A percentile compares a stretch with the other conserved stretches of the same genome.
Conservation (phyloP, 1,284 basidiomycete species). For the Lignosus rhinocerotis region DNA sequence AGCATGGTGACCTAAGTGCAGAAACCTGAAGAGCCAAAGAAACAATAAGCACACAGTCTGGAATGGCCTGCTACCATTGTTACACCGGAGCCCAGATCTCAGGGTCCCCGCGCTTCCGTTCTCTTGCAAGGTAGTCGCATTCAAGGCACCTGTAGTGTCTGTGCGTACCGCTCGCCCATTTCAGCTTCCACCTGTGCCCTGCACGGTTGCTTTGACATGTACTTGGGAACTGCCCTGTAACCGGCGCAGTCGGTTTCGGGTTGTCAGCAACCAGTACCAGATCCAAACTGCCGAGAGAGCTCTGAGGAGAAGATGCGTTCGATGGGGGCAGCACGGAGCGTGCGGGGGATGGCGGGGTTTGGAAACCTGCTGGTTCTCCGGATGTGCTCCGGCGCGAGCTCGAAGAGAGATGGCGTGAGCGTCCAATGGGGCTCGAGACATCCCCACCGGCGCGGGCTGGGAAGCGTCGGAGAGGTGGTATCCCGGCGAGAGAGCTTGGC, state of each 20-base stretch:
- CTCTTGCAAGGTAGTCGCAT: conserved; percentile 12
- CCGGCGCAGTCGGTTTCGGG: conserved; percentile 18
- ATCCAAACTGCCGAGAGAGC: background rate
- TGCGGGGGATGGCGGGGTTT: background rate
- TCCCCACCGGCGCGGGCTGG: conserved; percentile 8
- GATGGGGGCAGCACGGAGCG: background rate
- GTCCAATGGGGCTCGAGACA: conserved; percentile 5
- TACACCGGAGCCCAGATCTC: conserved; percentile 5
- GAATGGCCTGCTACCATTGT: too few relatives aligned
- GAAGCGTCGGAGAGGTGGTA: conserved; percentile 5
- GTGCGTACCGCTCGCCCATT: conserved; percentile 7
- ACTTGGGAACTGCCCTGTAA: conserved; percentile 3
- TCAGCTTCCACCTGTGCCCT: conserved; percentile 13
- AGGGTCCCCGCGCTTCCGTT: conserved; percentile 12
- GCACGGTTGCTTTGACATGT: background rate
- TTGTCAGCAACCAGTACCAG: conserved; percentile 9
- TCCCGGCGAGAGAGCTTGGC: conserved; percentile 6
- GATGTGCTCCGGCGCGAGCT: conserved; percentile 5
- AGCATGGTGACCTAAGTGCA: too few relatives aligned
- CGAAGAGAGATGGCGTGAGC: conserved; percentile 1
- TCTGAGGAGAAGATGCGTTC: background rate
- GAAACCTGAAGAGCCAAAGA: background rate
- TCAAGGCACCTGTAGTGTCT: conserved; percentile 17
- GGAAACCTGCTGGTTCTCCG: background rate
- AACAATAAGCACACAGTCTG: background rate